Conservation (phyloP, 345 rosid species). For the Citrus mangshanensis region DNA sequence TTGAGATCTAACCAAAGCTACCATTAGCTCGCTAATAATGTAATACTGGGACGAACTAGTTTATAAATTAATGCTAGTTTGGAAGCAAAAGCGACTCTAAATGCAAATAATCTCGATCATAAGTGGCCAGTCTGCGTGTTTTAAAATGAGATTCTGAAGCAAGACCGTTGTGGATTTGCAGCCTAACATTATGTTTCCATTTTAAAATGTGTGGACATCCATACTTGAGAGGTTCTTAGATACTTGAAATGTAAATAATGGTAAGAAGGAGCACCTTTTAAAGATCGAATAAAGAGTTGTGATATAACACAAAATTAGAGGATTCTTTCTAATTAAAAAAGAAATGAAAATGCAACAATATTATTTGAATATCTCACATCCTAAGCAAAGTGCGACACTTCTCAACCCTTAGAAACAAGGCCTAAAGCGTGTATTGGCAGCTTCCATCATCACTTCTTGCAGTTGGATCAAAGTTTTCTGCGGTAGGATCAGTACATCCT, state of each 20-base stretch:
- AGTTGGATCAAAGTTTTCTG: constrained; percentile 79
- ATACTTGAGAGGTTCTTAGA: background rate
- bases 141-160: too few relatives aligned
- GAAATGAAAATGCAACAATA: background rate
- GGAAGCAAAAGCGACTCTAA: background rate
- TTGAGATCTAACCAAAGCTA: too few relatives aligned
- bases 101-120: background rate
- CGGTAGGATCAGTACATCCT: constrained; percentile 75
- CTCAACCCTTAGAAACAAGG: constrained; percentile 5
- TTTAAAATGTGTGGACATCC: too few relatives aligned
- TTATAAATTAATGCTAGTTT: background rate
- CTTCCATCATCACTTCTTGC: constrained; percentile 96
- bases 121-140: background rate
- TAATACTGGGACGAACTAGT: background rate
- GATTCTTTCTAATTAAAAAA: constrained; percentile 3
- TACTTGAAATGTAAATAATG: background rate
- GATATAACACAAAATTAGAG: constrained; percentile 25
- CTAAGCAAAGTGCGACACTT: background rate
- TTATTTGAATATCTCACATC: constrained; percentile 13
- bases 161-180: too few relatives aligned
- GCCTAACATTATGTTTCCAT: too few relatives aligned
- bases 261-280: background rate
- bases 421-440: constrained; percentile 47
- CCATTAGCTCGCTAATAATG: background rate
- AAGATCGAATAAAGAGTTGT: background rate